Conservation (phyloP, 1,284 basidiomycete species). For the Cryptococcus hybrid region DNA sequence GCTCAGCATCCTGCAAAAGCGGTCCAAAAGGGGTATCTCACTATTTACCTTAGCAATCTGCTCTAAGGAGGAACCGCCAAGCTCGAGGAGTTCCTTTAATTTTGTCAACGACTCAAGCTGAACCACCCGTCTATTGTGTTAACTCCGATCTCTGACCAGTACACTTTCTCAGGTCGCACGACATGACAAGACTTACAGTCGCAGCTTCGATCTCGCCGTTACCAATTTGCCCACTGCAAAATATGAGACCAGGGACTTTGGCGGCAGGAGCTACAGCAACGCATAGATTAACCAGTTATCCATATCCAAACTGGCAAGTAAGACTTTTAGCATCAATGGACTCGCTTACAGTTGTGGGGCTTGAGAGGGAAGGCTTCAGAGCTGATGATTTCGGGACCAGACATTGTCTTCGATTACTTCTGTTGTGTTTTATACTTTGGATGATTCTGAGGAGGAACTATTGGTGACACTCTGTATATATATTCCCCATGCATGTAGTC, state of each 20-base stretch:
- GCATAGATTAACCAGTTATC: too few species aligned
- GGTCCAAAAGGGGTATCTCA: constrained; percentile 9
- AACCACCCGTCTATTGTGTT: too few species aligned
- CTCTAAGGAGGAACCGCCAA: constrained; percentile 60
- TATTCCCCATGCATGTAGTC: too few species aligned
- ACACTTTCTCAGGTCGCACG: background rate
- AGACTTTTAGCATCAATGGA: too few species aligned
- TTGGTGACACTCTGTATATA: too few species aligned
- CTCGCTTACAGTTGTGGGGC: constrained; percentile 18
- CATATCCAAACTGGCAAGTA: too few species aligned
- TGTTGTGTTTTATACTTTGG: too few species aligned
- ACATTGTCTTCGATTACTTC: too few species aligned
- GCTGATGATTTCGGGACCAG: constrained; percentile 14
- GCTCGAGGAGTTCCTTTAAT: constrained; percentile 32
- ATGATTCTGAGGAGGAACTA: too few species aligned
- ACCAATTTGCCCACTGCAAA: constrained; percentile 10
- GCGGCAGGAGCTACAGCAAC: constrained; percentile 11
- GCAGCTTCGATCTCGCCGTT: constrained; percentile 8
- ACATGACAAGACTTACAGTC: constrained; percentile 4
- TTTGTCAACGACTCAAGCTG: constrained; percentile 18
- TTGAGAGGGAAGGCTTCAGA: constrained; percentile 20
- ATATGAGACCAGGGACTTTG: constrained; percentile 12
- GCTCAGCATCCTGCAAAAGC: too few species aligned
- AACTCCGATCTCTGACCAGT: too few species aligned
- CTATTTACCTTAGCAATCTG: constrained; percentile 77